A percentile compares a stretch with the other conserved stretches of the same genome.
Conservation (phyloP, 1,284 basidiomycete genomes). For the Microbotryum lychnidis-dioicae region DNA sequence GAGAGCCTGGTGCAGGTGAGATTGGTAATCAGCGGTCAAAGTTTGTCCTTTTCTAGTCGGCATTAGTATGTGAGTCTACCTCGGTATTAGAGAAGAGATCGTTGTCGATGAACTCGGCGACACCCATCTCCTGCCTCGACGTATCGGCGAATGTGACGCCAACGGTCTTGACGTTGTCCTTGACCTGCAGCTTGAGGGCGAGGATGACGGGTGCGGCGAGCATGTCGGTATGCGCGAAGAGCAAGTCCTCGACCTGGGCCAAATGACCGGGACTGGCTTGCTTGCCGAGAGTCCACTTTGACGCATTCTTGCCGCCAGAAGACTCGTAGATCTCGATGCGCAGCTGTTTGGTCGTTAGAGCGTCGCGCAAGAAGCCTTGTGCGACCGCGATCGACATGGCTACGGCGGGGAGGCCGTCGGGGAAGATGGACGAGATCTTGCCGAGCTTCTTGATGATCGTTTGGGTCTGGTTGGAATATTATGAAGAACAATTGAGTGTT, state of each 20-base stretch:
- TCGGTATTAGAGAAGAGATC: conserved; percentile 94
- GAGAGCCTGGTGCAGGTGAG: conserved; percentile 56
- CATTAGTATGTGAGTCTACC: conserved; percentile 45
- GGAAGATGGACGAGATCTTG: conserved; percentile 24
- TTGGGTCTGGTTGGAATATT: conserved; percentile 52
- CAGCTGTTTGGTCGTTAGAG: conserved; percentile 80
- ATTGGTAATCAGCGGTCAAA: neutral
- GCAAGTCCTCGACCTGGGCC: conserved; percentile 82
- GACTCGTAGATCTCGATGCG: conserved; percentile 67
- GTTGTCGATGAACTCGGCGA: conserved; percentile 89
- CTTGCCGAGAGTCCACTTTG: conserved; percentile 31
- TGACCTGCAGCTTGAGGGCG: conserved; percentile 70
- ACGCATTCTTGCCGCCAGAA: conserved; percentile 18
- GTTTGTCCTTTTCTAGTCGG: neutral
- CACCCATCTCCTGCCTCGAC: conserved; percentile 47
- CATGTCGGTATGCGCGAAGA: conserved; percentile 79
- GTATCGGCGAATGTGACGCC: conserved; percentile 52
- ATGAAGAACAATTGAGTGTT: neutral
- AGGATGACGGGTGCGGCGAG: conserved; percentile 81
- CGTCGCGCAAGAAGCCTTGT: conserved; percentile 78
- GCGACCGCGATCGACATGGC: conserved; percentile 73
- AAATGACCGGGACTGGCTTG: conserved; percentile 93
- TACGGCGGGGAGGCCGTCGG: conserved; percentile 60
- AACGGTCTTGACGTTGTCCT: conserved; percentile 46
- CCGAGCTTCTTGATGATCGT: conserved; percentile 78